A percentile compares a stretch with the other conserved stretches of the same genome.
Conservation (phyloP, 179 eudicot species). For the Beta lomatogona region DNA sequence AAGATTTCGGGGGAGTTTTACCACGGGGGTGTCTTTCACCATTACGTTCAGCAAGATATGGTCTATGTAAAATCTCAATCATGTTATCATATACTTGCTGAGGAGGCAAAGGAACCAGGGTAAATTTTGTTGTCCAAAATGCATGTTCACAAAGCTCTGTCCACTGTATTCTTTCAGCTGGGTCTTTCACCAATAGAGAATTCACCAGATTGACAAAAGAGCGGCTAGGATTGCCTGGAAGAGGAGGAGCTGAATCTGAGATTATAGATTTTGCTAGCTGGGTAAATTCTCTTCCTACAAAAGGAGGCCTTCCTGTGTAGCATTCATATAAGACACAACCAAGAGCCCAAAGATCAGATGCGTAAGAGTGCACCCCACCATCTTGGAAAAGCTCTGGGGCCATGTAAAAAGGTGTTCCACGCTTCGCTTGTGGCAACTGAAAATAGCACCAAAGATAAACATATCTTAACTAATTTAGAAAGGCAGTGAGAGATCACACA, state of each 20-base stretch:
- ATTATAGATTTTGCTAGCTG: slow-evolving; percentile 80
- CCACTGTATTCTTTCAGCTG: slow-evolving; percentile 94
- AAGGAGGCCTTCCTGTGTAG: slow-evolving; percentile 88
- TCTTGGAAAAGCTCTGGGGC: slow-evolving; percentile 99
- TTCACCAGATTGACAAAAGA: slow-evolving; percentile 77
- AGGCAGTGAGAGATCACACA: neutral
- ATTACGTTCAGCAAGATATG: slow-evolving; percentile 67
- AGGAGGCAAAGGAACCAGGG: slow-evolving; percentile 59
- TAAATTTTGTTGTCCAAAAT: slow-evolving; percentile 69
- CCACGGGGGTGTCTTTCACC: slow-evolving; percentile 51
- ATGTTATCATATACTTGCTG: slow-evolving; percentile 81
- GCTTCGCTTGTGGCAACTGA: slow-evolving; percentile 89
- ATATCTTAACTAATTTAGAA: neutral
- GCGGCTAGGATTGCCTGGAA: slow-evolving; percentile 79
- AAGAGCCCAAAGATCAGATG: slow-evolving; percentile 98
- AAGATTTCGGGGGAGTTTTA: slow-evolving; percentile 64
- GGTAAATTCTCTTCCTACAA: slow-evolving; percentile 79
- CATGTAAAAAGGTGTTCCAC: slow-evolving; percentile 98
- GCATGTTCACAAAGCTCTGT: slow-evolving; percentile 82
- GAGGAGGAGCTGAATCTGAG: slow-evolving; percentile 84
- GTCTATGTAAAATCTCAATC: slow-evolving; percentile 63
- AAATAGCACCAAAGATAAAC: slow-evolving; percentile 23
- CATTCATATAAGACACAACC: slow-evolving; percentile 97
- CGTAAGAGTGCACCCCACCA: slow-evolving; percentile 96
- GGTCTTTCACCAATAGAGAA: slow-evolving; percentile 90